These are phyloP conservation scores for Verticillium isaacii DNA, from an alignment of 2,329 filamentous ascomycete genomes.

Conservation along the genomic window DNA sequence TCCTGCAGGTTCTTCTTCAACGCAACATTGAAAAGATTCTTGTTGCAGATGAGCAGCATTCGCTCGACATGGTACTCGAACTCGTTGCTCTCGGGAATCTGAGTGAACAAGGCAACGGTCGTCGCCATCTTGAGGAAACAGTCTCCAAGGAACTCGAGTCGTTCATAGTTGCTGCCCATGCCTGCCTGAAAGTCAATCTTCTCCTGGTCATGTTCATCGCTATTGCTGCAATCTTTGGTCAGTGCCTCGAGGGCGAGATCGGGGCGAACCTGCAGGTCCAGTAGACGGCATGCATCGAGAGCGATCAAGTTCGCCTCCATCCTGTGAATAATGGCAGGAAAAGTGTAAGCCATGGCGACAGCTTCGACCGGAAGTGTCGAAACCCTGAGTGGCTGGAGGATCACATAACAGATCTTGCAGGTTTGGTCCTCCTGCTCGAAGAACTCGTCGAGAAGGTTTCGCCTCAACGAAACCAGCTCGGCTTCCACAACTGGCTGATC, in stretches of 20 bases:
- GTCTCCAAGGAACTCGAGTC: conserved; percentile 89
- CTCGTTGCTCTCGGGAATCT: conserved; percentile 73
- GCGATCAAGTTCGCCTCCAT: conserved; percentile 79
- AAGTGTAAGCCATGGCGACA: conserved; percentile 68
- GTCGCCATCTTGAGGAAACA: conserved; percentile 95
- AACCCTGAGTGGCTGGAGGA: conserved; percentile 70
- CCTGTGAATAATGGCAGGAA: conserved; percentile 81
- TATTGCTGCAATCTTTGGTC: conserved; percentile 88
- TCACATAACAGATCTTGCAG: conserved; percentile 56
- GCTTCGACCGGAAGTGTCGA: conserved; percentile 68
- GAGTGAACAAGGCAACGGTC: conserved; percentile 77
- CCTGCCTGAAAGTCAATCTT: conserved; percentile 72
- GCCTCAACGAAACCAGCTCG: conserved; percentile 68
- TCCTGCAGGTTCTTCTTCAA: conserved; percentile 60
- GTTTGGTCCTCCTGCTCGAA: conserved; percentile 43
- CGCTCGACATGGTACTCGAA: conserved; percentile 85
- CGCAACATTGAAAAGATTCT: conserved; percentile 78
- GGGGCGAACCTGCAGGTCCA: conserved; percentile 62
- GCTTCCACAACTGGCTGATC: conserved; percentile 80
- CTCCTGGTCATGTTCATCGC: conserved; percentile 63
- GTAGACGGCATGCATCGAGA: conserved; percentile 63
- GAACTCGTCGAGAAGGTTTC: conserved; percentile 75
- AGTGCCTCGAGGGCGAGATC: conserved; percentile 79
- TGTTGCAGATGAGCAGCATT: conserved; percentile 88
- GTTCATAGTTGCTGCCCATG: conserved; percentile 93